Evolutionary conservation across 2,329 filamentous ascomycete species (phyloP).

Genomic region (Amphichorda felina): DNA sequence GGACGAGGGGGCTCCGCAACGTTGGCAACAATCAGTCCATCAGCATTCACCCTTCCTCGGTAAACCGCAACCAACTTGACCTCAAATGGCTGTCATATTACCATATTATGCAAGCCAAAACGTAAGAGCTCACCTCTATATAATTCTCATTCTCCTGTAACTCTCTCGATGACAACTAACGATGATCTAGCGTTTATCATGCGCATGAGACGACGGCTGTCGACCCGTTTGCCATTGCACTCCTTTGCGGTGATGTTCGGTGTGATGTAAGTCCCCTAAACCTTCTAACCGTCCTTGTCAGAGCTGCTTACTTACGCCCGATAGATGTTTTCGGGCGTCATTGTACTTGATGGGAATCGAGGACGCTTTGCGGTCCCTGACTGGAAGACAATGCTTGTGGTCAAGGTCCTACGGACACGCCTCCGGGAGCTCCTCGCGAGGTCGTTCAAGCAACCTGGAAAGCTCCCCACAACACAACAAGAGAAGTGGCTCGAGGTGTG

Average conservation of each 20-base stretch:
- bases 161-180: slow-evolving; percentile 5
- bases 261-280: slow-evolving; percentile 52
- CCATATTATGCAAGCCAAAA: slow-evolving; percentile 88
- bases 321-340: slow-evolving; percentile 74
- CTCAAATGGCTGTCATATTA: slow-evolving; percentile 88
- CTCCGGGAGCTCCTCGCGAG: slow-evolving; percentile 65
- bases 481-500: slow-evolving; percentile 64
- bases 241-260: slow-evolving; percentile 81
- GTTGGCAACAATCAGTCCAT: slow-evolving; percentile 88
- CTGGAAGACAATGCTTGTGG: slow-evolving; percentile 83
- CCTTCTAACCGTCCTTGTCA: background rate
- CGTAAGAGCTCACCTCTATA: slow-evolving; percentile 35
- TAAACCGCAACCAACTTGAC: slow-evolving; percentile 63
- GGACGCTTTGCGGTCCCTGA: slow-evolving; percentile 72
- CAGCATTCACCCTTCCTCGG: slow-evolving; percentile 74
- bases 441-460: slow-evolving; percentile 57
- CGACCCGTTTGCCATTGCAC: slow-evolving; percentile 69
- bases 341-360: slow-evolving; percentile 79
- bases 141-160: background rate
- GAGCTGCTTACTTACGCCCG: background rate
- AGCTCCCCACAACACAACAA: slow-evolving; percentile 51
- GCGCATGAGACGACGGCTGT: slow-evolving; percentile 79
- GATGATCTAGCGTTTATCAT: slow-evolving; percentile 58
- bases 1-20: slow-evolving; percentile 72
- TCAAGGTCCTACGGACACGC: slow-evolving; percentile 66